phyloP scores from a whole-genome alignment of 2,329 filamentous ascomycete genomes.

The Fusarium tanahbumbuense region DNA sequence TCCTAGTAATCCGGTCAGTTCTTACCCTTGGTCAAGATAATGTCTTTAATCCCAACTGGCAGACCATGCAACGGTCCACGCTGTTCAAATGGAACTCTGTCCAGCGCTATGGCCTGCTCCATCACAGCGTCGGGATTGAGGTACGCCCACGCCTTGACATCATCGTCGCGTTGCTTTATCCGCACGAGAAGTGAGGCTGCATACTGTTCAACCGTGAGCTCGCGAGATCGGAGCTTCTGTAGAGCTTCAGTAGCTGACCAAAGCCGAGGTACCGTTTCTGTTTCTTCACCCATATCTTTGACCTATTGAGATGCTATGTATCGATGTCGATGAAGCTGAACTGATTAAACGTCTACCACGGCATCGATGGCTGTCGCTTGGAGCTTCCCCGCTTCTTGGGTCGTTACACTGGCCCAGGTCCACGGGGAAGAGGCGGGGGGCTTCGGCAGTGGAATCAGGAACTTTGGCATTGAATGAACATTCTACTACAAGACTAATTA shows the following conservation, averaged over 20 bases:
- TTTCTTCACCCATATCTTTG: accelerated
- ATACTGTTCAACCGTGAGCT: slow-evolving; percentile 63
- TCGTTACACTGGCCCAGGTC: neutral
- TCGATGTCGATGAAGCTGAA: neutral
- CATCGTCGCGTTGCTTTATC: slow-evolving; percentile 56
- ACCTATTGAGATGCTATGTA: neutral
- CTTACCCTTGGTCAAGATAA: slow-evolving; percentile 67
- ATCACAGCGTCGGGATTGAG: slow-evolving; percentile 59
- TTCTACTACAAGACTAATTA: neutral
- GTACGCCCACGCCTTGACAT: slow-evolving; percentile 64
- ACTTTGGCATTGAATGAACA: neutral
- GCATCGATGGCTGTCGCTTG: neutral
- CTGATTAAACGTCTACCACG: neutral
- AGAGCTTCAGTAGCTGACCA: slow-evolving; percentile 57
- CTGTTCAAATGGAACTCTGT: slow-evolving; percentile 58
- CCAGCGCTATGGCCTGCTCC: slow-evolving; percentile 60
- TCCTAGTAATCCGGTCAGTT: neutral
- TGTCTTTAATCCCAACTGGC: slow-evolving; percentile 68
- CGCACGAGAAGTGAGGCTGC: slow-evolving; percentile 59
- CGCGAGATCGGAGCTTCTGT: slow-evolving; percentile 52
- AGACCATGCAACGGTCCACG: slow-evolving; percentile 68
- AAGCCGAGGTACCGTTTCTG: slow-evolving; percentile 7
- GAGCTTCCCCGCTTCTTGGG: slow-evolving; percentile 18
- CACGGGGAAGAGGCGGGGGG: slow-evolving; percentile 8
- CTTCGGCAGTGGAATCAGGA: neutral